phyloP scores from a whole-genome alignment of 805 yeast species.

The Spathaspora gorwiae region DNA sequence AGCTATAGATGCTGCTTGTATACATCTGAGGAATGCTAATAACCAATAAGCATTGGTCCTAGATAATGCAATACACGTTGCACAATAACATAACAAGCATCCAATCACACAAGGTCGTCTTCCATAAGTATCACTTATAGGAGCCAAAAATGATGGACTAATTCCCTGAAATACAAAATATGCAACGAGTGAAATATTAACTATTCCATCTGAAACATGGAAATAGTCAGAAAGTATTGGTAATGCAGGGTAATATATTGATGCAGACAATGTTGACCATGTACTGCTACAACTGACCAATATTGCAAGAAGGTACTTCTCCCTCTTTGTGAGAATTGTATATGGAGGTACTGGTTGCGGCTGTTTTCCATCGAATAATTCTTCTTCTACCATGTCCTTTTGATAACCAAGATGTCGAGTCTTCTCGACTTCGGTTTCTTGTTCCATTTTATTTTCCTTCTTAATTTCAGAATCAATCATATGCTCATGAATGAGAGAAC shows the following conservation, averaged over 20 bases:
- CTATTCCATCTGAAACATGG: conserved; percentile 47
- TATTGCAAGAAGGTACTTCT: conserved; percentile 35
- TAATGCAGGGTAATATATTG: conserved; percentile 76
- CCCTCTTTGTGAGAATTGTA: conserved; percentile 40
- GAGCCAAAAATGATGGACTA: conserved; percentile 62
- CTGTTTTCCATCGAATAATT: no score
- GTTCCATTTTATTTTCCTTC: no score
- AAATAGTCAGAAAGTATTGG: conserved; percentile 52
- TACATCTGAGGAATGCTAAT: conserved; percentile 55
- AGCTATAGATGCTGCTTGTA: conserved; percentile 69
- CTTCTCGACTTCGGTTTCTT: no score
- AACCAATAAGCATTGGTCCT: conserved; percentile 49
- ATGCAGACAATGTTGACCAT: conserved; percentile 65
- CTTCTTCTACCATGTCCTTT: no score
- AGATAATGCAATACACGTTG: conserved; percentile 62
- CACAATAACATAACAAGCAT: conserved; percentile 51
- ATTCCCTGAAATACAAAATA: conserved; percentile 71
- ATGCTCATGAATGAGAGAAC: no score
- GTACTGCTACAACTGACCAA: conserved; percentile 44
- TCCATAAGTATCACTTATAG: conserved; percentile 64
- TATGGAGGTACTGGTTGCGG: conserved; percentile 21
- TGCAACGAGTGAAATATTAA: conserved; percentile 69
- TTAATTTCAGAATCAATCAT: no score
- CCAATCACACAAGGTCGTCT: conserved; percentile 59
- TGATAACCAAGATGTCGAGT: background rate